phyloP scores from a whole-genome alignment of 2,329 filamentous ascomycete species.

The Colletotrichum paranaense region DNA sequence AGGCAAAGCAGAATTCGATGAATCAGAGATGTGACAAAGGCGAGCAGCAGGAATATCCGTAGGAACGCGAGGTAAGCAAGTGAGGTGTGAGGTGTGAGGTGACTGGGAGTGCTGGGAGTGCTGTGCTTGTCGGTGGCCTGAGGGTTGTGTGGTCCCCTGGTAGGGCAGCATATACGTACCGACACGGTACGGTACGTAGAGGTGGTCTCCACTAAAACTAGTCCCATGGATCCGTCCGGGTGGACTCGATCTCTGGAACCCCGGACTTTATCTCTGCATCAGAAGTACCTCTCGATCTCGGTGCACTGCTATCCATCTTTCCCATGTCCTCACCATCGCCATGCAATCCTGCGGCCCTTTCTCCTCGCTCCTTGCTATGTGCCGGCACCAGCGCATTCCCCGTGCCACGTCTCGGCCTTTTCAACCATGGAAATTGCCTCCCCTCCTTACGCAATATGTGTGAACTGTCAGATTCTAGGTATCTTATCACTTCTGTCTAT shows the following conservation, averaged over 20 bases:
- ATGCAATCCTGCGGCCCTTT: background rate
- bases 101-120: no score
- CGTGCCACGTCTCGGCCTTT: background rate
- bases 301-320: slow-evolving; percentile 12
- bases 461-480: background rate
- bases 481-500: background rate
- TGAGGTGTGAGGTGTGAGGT: background rate
- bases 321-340: slow-evolving; percentile 27
- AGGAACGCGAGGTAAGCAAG: background rate
- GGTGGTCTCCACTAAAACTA: background rate
- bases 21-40: background rate
- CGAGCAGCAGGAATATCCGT: background rate
- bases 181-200: background rate
- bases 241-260: slow-evolving; percentile 31
- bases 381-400: background rate
- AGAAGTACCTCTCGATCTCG: slow-evolving; percentile 23
- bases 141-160: background rate
- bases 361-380: background rate
- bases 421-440: background rate
- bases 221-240: slow-evolving; percentile 21
- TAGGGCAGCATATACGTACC: background rate
- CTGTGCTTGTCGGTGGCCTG: background rate
- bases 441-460: background rate
- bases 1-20: background rate
- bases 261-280: slow-evolving; percentile 30